A percentile compares a stretch with the other conserved stretches of the same genome.
Evolutionary conservation across 768 basidiomycete species (phyloP).

Genomic region (Podaxis carcinomalis): DNA sequence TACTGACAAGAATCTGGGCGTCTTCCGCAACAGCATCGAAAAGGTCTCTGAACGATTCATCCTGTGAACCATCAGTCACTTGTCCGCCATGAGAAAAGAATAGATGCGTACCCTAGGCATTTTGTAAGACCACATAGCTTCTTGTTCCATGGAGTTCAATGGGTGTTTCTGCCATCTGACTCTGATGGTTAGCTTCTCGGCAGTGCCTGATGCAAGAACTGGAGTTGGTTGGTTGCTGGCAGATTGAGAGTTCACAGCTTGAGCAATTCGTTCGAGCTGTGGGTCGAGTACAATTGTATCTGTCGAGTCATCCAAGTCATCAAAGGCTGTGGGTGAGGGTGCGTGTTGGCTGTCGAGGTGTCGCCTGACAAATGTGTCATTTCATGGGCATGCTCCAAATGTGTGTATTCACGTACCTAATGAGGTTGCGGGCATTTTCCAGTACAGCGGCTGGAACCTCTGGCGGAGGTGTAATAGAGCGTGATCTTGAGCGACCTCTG

Average conservation of each 20-base stretch:
- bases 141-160: slow-evolving; percentile 32
- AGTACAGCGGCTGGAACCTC: slow-evolving; percentile 49
- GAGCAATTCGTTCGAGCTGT: slow-evolving; percentile 57
- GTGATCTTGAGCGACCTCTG: slow-evolving; percentile 50
- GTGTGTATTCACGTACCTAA: slow-evolving; percentile 42
- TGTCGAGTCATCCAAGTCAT: slow-evolving; percentile 15
- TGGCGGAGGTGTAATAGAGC: slow-evolving; percentile 77
- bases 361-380: slow-evolving; percentile 31
- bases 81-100: background rate
- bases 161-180: slow-evolving; percentile 72
- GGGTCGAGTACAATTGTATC: slow-evolving; percentile 54
- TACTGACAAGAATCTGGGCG: slow-evolving; percentile 42
- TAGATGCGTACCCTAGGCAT: slow-evolving; percentile 50
- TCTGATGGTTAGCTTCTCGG: slow-evolving; percentile 43
- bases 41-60: slow-evolving; percentile 57
- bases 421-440: slow-evolving; percentile 51
- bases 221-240: slow-evolving; percentile 17
- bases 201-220: slow-evolving; percentile 22
- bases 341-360: slow-evolving; percentile 40
- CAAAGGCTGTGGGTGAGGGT: slow-evolving; percentile 42
- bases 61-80: slow-evolving; percentile 31
- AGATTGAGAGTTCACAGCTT: slow-evolving; percentile 24
- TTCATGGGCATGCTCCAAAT: background rate
- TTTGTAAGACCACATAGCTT: slow-evolving; percentile 45
- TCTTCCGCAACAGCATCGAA: slow-evolving; percentile 67